Conservation (phyloP, 2,329 filamentous ascomycete species). For the Pyrenochaeta sp. region DNA sequence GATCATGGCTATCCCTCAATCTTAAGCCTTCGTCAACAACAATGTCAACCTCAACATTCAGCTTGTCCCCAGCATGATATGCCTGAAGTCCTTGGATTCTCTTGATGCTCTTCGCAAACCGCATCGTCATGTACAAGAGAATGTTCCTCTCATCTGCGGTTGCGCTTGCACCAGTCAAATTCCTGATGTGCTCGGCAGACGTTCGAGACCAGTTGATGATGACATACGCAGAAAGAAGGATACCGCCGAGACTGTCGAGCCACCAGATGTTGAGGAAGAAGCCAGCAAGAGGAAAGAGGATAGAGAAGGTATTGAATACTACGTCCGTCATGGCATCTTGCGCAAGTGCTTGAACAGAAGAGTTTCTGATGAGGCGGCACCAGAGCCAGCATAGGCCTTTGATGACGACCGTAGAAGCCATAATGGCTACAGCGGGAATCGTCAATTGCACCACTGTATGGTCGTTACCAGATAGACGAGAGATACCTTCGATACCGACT, state of each 20-base stretch:
- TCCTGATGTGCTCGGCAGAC: conserved; percentile 78
- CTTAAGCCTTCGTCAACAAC: conserved; percentile 79
- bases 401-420: conserved; percentile 81
- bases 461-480: conserved; percentile 67
- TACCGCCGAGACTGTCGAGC: conserved; percentile 80
- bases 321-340: conserved; percentile 77
- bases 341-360: conserved; percentile 80
- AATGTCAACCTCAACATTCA: conserved; percentile 84
- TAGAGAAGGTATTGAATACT: conserved; percentile 89
- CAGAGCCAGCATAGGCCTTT: conserved; percentile 86
- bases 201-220: conserved; percentile 81
- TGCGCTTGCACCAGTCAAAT: conserved; percentile 79
- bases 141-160: conserved; percentile 84
- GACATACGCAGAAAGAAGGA: conserved; percentile 79
- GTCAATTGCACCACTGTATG: conserved; percentile 76
- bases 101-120: conserved; percentile 86
- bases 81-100: conserved; percentile 86
- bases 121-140: conserved; percentile 89
- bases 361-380: conserved; percentile 86
- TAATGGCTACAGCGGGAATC: conserved; percentile 76
- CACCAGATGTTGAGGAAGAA: conserved; percentile 82
- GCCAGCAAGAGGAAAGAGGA: conserved; percentile 83
- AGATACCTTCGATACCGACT: conserved; percentile 74
- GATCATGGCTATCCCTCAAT: conserved; percentile 80
- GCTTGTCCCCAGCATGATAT: conserved; percentile 84